Base-by-base conservation (phyloP, 345 rosid species). In the Corchorus capsularis region DNA sequence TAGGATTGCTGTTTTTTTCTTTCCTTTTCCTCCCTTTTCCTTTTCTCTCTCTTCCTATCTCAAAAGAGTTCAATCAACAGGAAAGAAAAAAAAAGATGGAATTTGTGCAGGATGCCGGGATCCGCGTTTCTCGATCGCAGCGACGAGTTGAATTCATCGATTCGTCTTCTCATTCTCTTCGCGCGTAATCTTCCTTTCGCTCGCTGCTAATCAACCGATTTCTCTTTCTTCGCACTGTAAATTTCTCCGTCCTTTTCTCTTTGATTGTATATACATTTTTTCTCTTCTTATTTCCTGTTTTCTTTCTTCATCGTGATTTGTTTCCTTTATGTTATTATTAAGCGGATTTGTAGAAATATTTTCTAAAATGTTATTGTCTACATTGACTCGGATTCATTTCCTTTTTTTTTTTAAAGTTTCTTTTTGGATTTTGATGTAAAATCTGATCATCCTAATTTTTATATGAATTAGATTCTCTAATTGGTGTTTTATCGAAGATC, bases 81-180 rank as follows among this genome's bases (percentile, higher is more conserved):
- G 6, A 39, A 39, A 39, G 43, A 39, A 39, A 39, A 39, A 39
- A n/a, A 22, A 41, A 9, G 56, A 67, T 20, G 72, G 34, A 66
- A 55, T 55, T 20, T 67, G 6, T 45, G 63, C 56, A 66, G 65
- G 45, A 45, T 53, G 78, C 73, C 73, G 66, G 66, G 72, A 75
- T 66, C 78, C 72, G 41, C 16, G 55, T 75, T 55, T 65, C 72
- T 64, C 63, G 89, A 88, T 91, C 83, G 43, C 81, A 56, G 72
- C 81, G 61, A 61, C 75, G 22, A 27, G 72, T 52, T 77, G 74
- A 66, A 56, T 72, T 77, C 73, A 59, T 75, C 70, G 69, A 37
- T 4, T 46, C 66, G 34, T 52, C 75, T 47, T 72, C 77, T 74
- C 72, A 52, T 45, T 66, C 82, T 73, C 78, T 80, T 77, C 71